Evolutionary conservation across 2,329 filamentous ascomycete species (phyloP).

Genomic region (Cercospora sesami): DNA sequence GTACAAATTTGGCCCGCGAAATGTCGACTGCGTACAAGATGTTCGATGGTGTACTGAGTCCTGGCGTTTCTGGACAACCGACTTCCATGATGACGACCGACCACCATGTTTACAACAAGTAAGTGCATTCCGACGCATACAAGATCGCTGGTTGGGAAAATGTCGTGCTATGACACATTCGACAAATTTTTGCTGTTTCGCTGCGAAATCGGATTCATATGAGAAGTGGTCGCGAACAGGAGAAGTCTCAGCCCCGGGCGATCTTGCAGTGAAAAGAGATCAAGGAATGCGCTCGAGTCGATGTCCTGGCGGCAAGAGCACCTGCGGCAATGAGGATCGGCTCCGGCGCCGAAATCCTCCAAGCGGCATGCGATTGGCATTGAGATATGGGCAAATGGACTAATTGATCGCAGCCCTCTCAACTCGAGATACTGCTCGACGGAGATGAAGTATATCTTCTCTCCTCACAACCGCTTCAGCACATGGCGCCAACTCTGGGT

Average conservation of each 20-base stretch:
- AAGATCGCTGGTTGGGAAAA: not conserved
- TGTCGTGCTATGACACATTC: not conserved
- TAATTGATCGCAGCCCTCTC: slow-evolving; percentile 57
- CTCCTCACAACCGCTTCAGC: slow-evolving; percentile 69
- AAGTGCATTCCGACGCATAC: slow-evolving; percentile 11
- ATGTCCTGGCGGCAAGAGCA: not conserved
- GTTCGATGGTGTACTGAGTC: slow-evolving; percentile 9
- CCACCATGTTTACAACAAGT: slow-evolving; percentile 38
- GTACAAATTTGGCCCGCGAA: not conserved
- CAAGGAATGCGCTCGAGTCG: not conserved
- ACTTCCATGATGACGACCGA: slow-evolving; percentile 29
- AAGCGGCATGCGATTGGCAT: not conserved
- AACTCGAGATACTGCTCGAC: slow-evolving; percentile 69
- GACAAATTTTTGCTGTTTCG: slow-evolving; percentile 3
- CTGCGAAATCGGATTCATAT: not conserved
- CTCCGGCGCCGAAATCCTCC: not conserved
- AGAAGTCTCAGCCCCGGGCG: not conserved
- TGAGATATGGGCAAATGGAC: not conserved
- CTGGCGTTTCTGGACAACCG: slow-evolving; percentile 21
- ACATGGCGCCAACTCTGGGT: slow-evolving; percentile 88
- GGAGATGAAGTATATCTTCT: slow-evolving; percentile 80
- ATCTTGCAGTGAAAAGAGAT: not conserved
- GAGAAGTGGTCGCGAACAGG: not conserved
- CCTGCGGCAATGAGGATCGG: not conserved
- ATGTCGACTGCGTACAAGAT: slow-evolving; percentile 5